A percentile compares a stretch with the other conserved stretches of the same genome.
Evolutionary conservation across 2,329 filamentous ascomycete species (phyloP).

Genomic region (Fonsecaea pugnacius): DNA sequence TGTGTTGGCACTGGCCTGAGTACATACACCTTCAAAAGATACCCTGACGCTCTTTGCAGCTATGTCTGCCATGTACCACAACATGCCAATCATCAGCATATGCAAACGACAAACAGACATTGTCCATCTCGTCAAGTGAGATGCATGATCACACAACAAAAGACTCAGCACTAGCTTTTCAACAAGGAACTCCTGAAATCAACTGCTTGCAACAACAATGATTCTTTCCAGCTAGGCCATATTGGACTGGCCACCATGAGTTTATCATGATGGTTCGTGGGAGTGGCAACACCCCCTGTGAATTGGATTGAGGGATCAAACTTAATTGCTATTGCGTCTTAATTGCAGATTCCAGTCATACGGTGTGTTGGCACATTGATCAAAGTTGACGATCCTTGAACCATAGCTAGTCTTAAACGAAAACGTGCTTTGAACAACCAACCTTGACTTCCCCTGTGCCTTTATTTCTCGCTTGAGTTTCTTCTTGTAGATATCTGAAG

Average conservation of each 20-base stretch:
- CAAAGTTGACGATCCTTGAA: slow-evolving; percentile 23
- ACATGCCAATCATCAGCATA: slow-evolving; percentile 30
- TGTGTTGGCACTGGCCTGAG: slow-evolving; percentile 32
- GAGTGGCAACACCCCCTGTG: slow-evolving; percentile 1
- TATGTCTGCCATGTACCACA: slow-evolving; percentile 32
- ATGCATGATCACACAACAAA: slow-evolving; percentile 17
- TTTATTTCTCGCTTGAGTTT: neutral
- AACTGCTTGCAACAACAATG: slow-evolving; percentile 13
- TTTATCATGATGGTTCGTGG: slow-evolving; percentile 2
- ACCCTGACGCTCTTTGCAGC: slow-evolving; percentile 34
- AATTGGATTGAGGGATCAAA: slow-evolving; percentile 26
- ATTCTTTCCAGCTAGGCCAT: slow-evolving; percentile 27
- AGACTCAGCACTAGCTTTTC: slow-evolving; percentile 23
- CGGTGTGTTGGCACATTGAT: slow-evolving; percentile 19
- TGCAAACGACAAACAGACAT: slow-evolving; percentile 25
- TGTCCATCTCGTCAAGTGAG: slow-evolving; percentile 22
- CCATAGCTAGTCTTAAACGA: slow-evolving; percentile 21
- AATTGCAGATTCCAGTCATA: slow-evolving; percentile 21
- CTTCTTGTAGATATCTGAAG: neutral
- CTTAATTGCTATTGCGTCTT: slow-evolving; percentile 26
- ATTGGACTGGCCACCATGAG: slow-evolving; percentile 25
- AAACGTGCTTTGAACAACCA: slow-evolving; percentile 23
- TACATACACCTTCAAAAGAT: slow-evolving; percentile 18
- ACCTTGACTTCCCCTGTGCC: neutral
- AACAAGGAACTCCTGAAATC: slow-evolving; percentile 13